Conservation (phyloP, 2,329 filamentous ascomycete species). For the Trichoderma hamatum region DNA sequence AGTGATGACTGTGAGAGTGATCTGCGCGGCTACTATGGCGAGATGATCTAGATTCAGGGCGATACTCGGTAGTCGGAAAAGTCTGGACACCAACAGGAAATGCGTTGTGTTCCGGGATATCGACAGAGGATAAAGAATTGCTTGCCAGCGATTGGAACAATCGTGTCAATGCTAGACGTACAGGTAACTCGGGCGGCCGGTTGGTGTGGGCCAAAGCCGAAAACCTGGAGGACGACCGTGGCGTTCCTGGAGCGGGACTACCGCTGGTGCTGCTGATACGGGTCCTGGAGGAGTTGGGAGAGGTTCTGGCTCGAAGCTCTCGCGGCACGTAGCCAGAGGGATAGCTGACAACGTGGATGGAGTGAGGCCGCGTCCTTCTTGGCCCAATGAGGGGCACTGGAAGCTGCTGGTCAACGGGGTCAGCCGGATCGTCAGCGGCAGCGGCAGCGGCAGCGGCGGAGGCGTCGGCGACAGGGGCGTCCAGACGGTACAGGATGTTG, state of each 20-base stretch:
- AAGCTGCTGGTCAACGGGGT: conserved; percentile 31
- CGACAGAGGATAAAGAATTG: conserved; percentile 24
- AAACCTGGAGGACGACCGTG: conserved; percentile 16
- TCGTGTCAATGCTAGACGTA: conserved; percentile 21
- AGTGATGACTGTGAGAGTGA: conserved; percentile 6
- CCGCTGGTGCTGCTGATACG: not conserved
- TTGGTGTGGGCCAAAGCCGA: not conserved
- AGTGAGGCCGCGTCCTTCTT: conserved; percentile 45
- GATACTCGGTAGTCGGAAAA: conserved; percentile 12
- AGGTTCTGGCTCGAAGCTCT: conserved; percentile 42
- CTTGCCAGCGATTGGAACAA: conserved; percentile 22
- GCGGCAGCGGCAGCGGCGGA: conserved; percentile 13
- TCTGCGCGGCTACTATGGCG: conserved; percentile 17
- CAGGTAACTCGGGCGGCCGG: conserved; percentile 19
- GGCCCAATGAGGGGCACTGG: conserved; percentile 46
- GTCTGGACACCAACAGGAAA: conserved; percentile 23
- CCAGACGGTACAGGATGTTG: conserved; percentile 39
- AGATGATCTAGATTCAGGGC: conserved; percentile 3
- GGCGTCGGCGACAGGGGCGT: conserved; percentile 22
- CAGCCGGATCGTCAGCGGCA: conserved; percentile 13
- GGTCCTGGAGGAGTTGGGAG: conserved; percentile 4
- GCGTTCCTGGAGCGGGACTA: not conserved
- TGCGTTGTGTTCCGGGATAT: conserved; percentile 19
- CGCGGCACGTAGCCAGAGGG: conserved; percentile 49
- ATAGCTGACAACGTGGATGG: conserved; percentile 49